These are phyloP conservation scores for Ceratobasidium papillatum DNA, from an alignment of 1,284 basidiomycete genomes.

Conservation along the genomic window DNA sequence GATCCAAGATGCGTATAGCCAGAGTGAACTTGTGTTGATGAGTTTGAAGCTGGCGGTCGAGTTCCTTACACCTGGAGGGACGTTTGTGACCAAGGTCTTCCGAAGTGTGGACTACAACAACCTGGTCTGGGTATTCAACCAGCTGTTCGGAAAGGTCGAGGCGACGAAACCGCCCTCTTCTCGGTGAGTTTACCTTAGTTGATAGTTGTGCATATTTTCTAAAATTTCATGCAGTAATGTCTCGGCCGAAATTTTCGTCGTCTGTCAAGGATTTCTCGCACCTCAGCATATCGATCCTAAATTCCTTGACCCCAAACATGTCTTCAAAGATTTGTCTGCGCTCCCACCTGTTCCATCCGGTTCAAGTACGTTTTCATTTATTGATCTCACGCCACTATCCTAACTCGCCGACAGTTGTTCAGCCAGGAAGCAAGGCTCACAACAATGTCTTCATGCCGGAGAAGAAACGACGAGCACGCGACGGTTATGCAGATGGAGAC, in stretches of 20 bases:
- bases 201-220: conserved; percentile 26
- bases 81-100: conserved; percentile 99
- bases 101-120: conserved; percentile 99
- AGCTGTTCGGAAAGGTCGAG: conserved; percentile 96
- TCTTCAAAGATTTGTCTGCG: conserved; percentile 89
- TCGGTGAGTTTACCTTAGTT: conserved; percentile 61
- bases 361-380: conserved; percentile 41
- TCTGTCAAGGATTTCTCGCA: conserved; percentile 94
- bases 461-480: conserved; percentile 92
- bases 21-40: conserved; percentile 97
- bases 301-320: conserved; percentile 96
- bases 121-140: conserved; percentile 98
- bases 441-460: conserved; percentile 95
- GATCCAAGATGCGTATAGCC: conserved; percentile 98
- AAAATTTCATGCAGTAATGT: conserved; percentile 75
- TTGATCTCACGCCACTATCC: conserved; percentile 46
- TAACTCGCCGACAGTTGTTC: not conserved
- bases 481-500: conserved; percentile 96
- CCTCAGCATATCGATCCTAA: conserved; percentile 97
- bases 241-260: conserved; percentile 99
- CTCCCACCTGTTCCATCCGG: conserved; percentile 52
- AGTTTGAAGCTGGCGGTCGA: conserved; percentile 96
- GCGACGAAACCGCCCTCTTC: conserved; percentile 99
- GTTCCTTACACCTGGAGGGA: conserved; percentile 92
- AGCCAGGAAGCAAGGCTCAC: conserved; percentile 55